Percentiles rank a stretch among this genome's conserved stretches.
Evolutionary conservation across 306 rosid genomes (phyloP).

Genomic region (Prunus mongolica): DNA sequence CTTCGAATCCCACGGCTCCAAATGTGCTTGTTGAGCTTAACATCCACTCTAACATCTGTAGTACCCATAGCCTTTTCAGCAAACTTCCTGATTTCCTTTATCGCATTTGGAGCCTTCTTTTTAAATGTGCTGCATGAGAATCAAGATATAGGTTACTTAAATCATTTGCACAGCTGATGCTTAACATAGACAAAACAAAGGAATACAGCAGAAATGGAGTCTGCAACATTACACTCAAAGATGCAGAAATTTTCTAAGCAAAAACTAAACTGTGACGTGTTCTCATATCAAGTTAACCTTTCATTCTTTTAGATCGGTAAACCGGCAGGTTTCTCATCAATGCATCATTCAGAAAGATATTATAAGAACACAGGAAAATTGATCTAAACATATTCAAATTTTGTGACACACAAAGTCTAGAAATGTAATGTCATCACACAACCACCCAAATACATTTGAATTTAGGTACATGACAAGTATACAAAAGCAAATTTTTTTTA

Average conservation of each 20-base stretch:
- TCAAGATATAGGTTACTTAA: neutral
- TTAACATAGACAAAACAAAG: neutral
- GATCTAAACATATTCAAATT: too few species aligned
- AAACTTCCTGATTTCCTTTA: constrained; percentile 47
- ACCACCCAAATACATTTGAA: neutral
- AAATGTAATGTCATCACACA: neutral
- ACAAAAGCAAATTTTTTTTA: too few species aligned
- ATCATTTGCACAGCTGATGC: neutral
- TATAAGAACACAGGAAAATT: too few species aligned
- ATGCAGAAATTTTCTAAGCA: neutral
- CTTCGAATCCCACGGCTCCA: constrained; percentile 50
- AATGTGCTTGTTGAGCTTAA: constrained; percentile 44
- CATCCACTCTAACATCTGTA: constrained; percentile 48
- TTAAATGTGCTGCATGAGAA: constrained; percentile 40
- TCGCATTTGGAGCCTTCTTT: constrained; percentile 51
- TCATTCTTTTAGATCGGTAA: neutral
- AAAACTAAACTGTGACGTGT: neutral
- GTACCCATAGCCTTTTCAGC: constrained; percentile 50
- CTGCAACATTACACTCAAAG: neutral
- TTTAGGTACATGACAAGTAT: neutral
- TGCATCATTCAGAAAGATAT: neutral
- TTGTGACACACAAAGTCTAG: neutral
- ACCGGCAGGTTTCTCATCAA: neutral
- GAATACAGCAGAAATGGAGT: neutral
- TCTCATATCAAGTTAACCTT: neutral